A percentile compares a stretch with the other conserved stretches of the same genome.
These are phyloP conservation scores for Lasiosphaeris hirsuta DNA, from an alignment of 495 filamentous ascomycete genomes.

Conservation along the genomic window DNA sequence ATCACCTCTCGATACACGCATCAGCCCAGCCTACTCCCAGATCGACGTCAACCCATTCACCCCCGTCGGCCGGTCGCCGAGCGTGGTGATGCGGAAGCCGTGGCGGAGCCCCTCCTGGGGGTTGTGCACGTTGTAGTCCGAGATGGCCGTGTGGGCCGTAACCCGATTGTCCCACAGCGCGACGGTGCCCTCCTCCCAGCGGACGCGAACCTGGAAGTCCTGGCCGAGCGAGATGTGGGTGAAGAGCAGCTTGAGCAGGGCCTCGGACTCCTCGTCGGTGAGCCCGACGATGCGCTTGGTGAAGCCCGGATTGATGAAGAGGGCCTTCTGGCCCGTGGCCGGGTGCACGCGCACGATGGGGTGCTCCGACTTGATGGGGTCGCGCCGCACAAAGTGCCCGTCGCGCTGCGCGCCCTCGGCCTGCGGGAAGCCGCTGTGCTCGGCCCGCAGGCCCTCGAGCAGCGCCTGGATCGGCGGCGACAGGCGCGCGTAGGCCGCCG, in stretches of 20 bases:
- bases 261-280: constrained; percentile 65
- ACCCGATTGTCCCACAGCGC: constrained; percentile 76
- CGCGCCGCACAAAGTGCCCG: constrained; percentile 63
- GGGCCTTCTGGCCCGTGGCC: constrained; percentile 73
- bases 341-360: constrained; percentile 72
- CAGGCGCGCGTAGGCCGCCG: constrained; percentile 67
- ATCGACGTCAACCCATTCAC: constrained; percentile 41
- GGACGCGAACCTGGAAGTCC: constrained; percentile 68
- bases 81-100: constrained; percentile 47
- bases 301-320: constrained; percentile 80
- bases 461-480: constrained; percentile 67
- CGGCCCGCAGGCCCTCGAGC: constrained; percentile 65
- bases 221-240: constrained; percentile 50
- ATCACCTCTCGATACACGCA: neutral
- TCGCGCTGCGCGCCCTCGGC: constrained; percentile 59
- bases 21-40: constrained; percentile 21
- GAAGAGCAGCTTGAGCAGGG: constrained; percentile 62
- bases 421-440: constrained; percentile 70
- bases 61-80: constrained; percentile 43
- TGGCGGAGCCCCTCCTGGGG: constrained; percentile 45
- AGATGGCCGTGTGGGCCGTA: constrained; percentile 53
- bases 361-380: constrained; percentile 63
- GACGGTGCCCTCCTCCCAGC: constrained; percentile 67
- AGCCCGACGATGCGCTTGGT: constrained; percentile 72
- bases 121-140: constrained; percentile 47